phyloP scores from a whole-genome alignment of 2,329 filamentous ascomycete genomes.

The Fusarium marasasianum region DNA sequence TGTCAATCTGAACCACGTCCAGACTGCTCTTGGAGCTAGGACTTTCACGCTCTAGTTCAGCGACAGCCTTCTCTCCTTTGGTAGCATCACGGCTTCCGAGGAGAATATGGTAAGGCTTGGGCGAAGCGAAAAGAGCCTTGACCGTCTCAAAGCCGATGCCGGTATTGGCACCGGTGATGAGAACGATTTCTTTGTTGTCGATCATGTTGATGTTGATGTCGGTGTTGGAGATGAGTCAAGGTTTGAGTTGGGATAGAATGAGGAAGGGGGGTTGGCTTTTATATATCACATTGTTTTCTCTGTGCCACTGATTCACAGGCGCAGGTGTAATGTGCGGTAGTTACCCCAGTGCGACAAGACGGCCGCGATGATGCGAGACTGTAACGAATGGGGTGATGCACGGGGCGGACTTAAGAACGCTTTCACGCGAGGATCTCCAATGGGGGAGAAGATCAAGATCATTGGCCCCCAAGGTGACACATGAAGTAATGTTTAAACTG shows the following conservation, averaged over 20 bases:
- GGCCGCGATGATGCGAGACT: background rate
- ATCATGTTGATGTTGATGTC: conserved; percentile 25
- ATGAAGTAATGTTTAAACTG: background rate
- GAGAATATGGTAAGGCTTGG: conserved; percentile 62
- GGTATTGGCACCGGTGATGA: conserved; percentile 70
- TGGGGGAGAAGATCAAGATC: background rate
- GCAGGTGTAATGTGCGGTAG: background rate
- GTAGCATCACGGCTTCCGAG: conserved; percentile 62
- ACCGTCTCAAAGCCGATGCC: conserved; percentile 69
- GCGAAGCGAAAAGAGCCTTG: conserved; percentile 61
- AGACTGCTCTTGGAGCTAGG: conserved; percentile 54
- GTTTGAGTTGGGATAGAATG: background rate
- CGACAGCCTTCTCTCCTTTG: conserved; percentile 61
- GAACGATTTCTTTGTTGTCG: conserved; percentile 51
- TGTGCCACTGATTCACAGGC: conserved; percentile 2
- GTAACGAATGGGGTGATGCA: background rate
- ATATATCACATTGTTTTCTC: background rate
- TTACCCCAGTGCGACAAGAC: background rate
- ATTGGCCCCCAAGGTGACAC: background rate
- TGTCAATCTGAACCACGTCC: conserved; percentile 60
- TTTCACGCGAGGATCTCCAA: background rate
- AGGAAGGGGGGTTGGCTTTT: background rate
- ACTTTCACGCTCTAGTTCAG: conserved; percentile 52
- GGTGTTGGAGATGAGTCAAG: background rate
- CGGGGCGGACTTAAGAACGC: conserved; percentile 10